Evolutionary conservation across 768 basidiomycete genomes (phyloP).

Genomic region (Pleurotus platypus): DNA sequence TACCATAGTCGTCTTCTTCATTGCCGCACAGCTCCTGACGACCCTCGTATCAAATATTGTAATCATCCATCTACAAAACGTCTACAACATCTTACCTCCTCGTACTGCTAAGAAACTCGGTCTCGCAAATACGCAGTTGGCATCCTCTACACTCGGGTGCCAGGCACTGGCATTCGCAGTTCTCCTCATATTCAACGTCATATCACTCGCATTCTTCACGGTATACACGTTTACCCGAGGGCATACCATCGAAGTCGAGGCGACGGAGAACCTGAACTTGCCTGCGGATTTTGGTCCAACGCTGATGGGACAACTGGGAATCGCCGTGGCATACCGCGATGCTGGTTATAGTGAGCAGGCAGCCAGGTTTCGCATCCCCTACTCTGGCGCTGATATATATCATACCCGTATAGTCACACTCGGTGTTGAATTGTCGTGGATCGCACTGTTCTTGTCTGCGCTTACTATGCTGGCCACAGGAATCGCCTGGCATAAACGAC

Average conservation of each 20-base stretch:
- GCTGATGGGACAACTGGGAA: slow-evolving; percentile 9
- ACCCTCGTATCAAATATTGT: slow-evolving; percentile 8
- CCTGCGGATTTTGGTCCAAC: neutral
- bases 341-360: slow-evolving; percentile 13
- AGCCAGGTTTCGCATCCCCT: no score
- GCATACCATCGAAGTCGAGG: slow-evolving; percentile 6
- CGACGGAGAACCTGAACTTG: slow-evolving; percentile 1
- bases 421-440: neutral
- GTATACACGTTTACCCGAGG: slow-evolving; percentile 10
- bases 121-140: neutral
- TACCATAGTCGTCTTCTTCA: slow-evolving; percentile 12
- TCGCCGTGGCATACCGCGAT: slow-evolving; percentile 11
- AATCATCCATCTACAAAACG: slow-evolving; percentile 13
- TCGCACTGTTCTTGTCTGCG: neutral
- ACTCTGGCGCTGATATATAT: no score
- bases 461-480: neutral
- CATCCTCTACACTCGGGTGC: slow-evolving; percentile 10
- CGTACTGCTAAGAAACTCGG: slow-evolving; percentile 9
- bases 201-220: slow-evolving; percentile 11
- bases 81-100: slow-evolving; percentile 12
- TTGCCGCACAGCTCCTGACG: slow-evolving; percentile 11
- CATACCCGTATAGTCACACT: neutral
- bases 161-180: slow-evolving; percentile 10
- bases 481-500: neutral
- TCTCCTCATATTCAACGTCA: slow-evolving; percentile 1